Percentiles rank a stretch among this genome's conserved stretches.
Evolutionary conservation across 768 basidiomycete genomes (phyloP).

Genomic region (Jaapia argillacea): DNA sequence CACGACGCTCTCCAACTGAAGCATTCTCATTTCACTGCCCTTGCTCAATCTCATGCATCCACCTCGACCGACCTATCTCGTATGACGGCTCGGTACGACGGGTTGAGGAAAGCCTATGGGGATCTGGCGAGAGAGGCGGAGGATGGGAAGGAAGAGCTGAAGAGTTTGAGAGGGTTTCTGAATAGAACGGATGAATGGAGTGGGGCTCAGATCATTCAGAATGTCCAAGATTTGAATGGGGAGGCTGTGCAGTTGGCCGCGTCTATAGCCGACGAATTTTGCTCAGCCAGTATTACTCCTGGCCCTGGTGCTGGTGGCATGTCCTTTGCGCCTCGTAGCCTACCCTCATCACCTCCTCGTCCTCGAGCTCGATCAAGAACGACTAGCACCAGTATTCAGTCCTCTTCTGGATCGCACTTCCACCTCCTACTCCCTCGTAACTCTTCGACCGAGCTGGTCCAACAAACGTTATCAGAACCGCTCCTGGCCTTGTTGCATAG

Average conservation of each 20-base stretch:
- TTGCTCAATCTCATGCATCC: neutral
- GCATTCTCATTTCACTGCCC: neutral
- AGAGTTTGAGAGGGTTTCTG: neutral
- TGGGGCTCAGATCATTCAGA: conserved; percentile 69
- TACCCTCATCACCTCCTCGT: neutral
- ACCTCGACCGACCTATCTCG: neutral
- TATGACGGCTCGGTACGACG: neutral
- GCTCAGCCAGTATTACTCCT: too few species aligned
- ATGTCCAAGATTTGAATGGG: conserved; percentile 69
- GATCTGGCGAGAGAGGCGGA: neutral
- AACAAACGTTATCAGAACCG: conserved; percentile 50
- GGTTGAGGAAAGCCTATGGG: neutral
- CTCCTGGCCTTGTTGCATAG: conserved; percentile 50
- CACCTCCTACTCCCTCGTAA: conserved; percentile 1
- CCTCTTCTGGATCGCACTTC: neutral
- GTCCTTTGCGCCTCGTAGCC: neutral
- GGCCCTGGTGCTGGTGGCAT: neutral
- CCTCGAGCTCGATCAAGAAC: neutral
- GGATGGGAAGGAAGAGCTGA: neutral
- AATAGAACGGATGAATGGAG: conserved; percentile 61
- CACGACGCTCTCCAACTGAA: neutral
- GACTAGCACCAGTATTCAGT: too few species aligned
- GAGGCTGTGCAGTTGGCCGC: conserved; percentile 78
- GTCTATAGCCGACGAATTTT: conserved; percentile 54
- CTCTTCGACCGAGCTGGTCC: conserved; percentile 45